These are phyloP conservation scores for Penstemon davidsonii DNA, from an alignment of 257 asterid species.

Conservation along the genomic window DNA sequence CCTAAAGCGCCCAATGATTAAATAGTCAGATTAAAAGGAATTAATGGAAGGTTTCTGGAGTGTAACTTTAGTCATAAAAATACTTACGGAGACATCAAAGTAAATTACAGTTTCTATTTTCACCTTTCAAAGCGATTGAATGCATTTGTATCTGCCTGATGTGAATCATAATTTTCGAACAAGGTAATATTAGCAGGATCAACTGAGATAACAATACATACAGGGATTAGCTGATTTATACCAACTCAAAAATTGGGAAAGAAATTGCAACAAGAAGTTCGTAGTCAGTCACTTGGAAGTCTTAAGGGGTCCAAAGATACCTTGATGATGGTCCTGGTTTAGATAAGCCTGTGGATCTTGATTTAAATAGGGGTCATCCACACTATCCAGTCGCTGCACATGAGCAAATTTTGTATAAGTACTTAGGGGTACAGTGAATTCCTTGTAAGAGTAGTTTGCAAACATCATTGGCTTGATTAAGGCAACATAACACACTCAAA, in stretches of 20 bases:
- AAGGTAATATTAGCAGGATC: constrained; percentile 77
- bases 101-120: constrained; percentile 17
- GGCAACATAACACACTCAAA: constrained; percentile 7
- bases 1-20: constrained; percentile 9
- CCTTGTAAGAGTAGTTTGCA: constrained; percentile 1
- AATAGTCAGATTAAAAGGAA: constrained; percentile 2
- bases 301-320: constrained; percentile 38
- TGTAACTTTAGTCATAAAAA: constrained; percentile 7
- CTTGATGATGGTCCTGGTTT: constrained; percentile 71
- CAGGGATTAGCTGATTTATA: constrained; percentile 23
- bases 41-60: constrained; percentile 20
- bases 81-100: constrained; percentile 2
- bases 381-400: constrained; percentile 68
- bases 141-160: constrained; percentile 46
- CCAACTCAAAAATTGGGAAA: constrained; percentile 14
- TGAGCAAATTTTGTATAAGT: constrained; percentile 18
- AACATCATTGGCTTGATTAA: constrained; percentile 13
- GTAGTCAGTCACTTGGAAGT: neutral
- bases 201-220: constrained; percentile 45
- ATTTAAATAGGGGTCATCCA: constrained; percentile 53
- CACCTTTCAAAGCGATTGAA: constrained; percentile 84
- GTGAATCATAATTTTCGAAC: constrained; percentile 48
- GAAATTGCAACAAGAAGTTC: constrained; percentile 7
- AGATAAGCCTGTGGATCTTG: constrained; percentile 41
- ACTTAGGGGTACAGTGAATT: constrained; percentile 12